Percentiles rank a stretch among this genome's conserved stretches.
phyloP scores from a whole-genome alignment of 208 protist genomes.

The Naegleria gruberi region DNA sequence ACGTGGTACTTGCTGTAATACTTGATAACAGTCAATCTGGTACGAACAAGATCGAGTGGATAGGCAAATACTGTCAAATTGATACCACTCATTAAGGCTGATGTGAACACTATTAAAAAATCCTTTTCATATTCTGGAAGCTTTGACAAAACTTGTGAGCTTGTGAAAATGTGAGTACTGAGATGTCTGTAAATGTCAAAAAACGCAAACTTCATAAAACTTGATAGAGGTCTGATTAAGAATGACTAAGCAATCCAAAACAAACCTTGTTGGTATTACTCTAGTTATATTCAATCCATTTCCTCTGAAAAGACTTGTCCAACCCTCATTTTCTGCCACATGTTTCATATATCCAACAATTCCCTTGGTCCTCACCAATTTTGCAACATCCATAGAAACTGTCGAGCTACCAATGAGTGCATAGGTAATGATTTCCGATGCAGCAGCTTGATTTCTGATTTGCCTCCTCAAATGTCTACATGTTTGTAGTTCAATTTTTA shows the following conservation, averaged over 20 bases:
- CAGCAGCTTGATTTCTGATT: not conserved
- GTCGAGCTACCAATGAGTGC: not conserved
- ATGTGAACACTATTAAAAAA: not conserved
- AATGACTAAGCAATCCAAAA: too few relatives aligned
- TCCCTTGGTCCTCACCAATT: not conserved
- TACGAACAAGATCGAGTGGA: not conserved
- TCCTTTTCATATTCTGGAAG: not conserved
- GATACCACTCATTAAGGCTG: not conserved
- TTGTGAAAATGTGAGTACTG: not conserved
- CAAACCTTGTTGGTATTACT: not conserved
- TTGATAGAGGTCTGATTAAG: not conserved
- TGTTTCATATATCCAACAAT: not conserved
- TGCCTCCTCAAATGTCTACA: not conserved
- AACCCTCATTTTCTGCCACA: not conserved
- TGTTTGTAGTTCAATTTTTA: not conserved
- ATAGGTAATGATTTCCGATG: not conserved
- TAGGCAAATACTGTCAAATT: not conserved
- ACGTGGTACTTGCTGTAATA: not conserved
- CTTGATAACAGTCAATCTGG: not conserved
- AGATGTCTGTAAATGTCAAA: not conserved
- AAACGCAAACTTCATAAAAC: not conserved
- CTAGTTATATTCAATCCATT: not conserved
- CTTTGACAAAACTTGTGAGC: not conserved
- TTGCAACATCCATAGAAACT: not conserved
- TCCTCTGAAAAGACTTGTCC: not conserved